Evolutionary conservation across 768 basidiomycete species (phyloP).

Genomic region (Calvatia gigantea): DNA sequence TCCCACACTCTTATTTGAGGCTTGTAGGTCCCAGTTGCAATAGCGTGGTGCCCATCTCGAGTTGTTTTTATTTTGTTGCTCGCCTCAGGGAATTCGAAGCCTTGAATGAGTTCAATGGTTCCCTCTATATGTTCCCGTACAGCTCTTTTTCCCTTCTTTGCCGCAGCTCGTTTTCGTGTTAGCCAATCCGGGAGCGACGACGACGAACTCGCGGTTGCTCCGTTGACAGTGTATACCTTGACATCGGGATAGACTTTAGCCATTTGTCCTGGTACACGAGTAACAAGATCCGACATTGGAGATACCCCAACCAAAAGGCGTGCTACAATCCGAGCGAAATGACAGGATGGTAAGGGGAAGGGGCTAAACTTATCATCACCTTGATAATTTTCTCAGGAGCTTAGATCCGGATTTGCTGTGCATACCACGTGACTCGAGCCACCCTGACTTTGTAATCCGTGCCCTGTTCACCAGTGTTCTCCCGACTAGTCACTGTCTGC

Average conservation of each 20-base stretch:
- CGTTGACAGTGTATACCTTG: slow-evolving; percentile 96
- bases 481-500: too few species aligned
- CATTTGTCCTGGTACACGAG: slow-evolving; percentile 10
- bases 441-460: neutral
- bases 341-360: too few species aligned
- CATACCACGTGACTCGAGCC: neutral
- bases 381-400: too few species aligned
- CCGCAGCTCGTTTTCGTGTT: slow-evolving; percentile 62
- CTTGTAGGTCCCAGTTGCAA: slow-evolving; percentile 97
- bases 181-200: slow-evolving; percentile 96
- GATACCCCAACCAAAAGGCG: neutral
- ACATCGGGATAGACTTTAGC: slow-evolving; percentile 33
- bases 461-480: neutral
- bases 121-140: slow-evolving; percentile 75
- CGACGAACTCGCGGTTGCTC: slow-evolving; percentile 81
- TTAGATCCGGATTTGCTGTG: too few species aligned
- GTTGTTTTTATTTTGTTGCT: slow-evolving; percentile 90
- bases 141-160: slow-evolving; percentile 65
- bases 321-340: too few species aligned
- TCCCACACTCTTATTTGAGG: slow-evolving; percentile 97
- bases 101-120: slow-evolving; percentile 87
- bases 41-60: slow-evolving; percentile 85
- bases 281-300: neutral
- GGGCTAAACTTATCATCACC: too few species aligned
- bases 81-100: slow-evolving; percentile 97